A percentile compares a stretch with the other conserved stretches of the same genome.
phyloP scores from a whole-genome alignment of 2,329 filamentous ascomycete species.

The Arthrobotrys conoides region DNA sequence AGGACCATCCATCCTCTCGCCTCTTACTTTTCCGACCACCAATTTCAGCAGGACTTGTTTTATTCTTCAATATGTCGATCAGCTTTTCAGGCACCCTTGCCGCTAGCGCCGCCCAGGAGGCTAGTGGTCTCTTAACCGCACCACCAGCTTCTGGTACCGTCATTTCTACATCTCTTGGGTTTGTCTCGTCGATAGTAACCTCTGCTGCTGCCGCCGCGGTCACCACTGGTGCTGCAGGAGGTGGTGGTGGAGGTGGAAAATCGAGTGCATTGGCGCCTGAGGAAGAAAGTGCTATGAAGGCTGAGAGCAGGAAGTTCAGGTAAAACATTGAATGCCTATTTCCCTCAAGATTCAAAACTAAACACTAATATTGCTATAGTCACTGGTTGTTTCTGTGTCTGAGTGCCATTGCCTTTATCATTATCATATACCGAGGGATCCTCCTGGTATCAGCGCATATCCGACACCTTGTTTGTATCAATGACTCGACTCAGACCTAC shows the following conservation, averaged over 20 bases:
- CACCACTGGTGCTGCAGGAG: constrained; percentile 1
- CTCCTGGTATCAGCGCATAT: constrained; percentile 43
- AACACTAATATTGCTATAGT: constrained; percentile 22
- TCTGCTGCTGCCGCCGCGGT: constrained; percentile 38
- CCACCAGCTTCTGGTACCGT: constrained; percentile 11
- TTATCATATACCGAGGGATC: constrained; percentile 40
- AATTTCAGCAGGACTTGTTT: constrained; percentile 16
- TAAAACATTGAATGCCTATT: constrained; percentile 5
- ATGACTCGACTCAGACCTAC: constrained; percentile 48
- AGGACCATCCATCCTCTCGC: constrained; percentile 4
- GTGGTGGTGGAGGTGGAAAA: constrained; percentile 26
- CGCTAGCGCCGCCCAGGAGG: constrained; percentile 11
- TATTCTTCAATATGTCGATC: constrained; percentile 46
- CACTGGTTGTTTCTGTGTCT: constrained; percentile 50
- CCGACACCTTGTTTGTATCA: constrained; percentile 55
- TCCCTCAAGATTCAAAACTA: not conserved
- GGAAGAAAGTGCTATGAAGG: constrained; percentile 52
- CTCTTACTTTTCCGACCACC: constrained; percentile 17
- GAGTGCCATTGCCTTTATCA: constrained; percentile 32
- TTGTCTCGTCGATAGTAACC: constrained; percentile 28
- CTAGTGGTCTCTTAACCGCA: constrained; percentile 40
- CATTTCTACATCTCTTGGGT: constrained; percentile 29
- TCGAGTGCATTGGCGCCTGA: constrained; percentile 18
- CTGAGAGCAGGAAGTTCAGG: constrained; percentile 55
- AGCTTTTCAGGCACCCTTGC: constrained; percentile 53